These are phyloP conservation scores for Fusarium citri DNA, from an alignment of 2,329 filamentous ascomycete genomes.

Conservation along the genomic window DNA sequence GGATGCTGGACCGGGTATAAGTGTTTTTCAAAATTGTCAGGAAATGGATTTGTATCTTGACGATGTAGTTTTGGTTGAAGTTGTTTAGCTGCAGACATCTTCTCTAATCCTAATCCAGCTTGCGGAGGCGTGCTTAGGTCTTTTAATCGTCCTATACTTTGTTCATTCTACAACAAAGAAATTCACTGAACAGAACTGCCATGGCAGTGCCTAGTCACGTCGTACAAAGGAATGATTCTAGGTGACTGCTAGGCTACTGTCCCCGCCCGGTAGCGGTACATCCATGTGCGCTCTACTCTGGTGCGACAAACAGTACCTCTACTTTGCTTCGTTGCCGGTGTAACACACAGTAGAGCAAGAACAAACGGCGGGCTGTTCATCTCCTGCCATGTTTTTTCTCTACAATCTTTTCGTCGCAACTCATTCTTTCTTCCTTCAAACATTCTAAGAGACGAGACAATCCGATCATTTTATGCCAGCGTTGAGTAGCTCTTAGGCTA, in stretches of 20 bases:
- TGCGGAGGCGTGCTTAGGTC: no score
- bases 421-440: neutral
- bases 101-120: no score
- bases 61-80: no score
- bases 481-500: neutral
- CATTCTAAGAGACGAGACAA: neutral
- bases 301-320: neutral
- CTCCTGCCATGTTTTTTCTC: neutral
- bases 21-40: no score
- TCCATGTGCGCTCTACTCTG: accelerated
- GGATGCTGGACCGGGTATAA: no score
- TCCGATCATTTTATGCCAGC: accelerated
- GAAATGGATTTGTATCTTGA: no score
- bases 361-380: neutral
- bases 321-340: neutral
- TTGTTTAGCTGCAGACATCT: no score
- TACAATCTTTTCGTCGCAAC: neutral
- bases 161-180: accelerated
- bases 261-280: neutral
- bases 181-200: neutral
- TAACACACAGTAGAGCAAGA: neutral
- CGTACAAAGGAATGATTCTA: neutral
- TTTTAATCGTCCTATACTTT: no score
- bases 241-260: neutral
- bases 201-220: neutral